Base-by-base conservation (phyloP, 331 rosid genomes). In the Malus hybrid region DNA sequence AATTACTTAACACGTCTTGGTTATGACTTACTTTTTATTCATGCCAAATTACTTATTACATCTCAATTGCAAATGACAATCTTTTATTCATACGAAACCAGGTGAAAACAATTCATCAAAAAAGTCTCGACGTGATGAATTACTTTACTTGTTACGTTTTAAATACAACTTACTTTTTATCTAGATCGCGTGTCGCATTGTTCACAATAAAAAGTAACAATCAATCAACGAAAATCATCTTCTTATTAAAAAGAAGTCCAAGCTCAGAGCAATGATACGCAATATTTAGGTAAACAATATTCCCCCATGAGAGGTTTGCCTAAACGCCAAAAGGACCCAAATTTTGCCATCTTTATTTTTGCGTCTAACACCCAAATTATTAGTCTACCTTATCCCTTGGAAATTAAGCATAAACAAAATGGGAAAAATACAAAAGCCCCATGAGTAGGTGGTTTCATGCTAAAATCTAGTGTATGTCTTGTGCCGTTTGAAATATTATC, bases 351-450 rank as follows among this genome's bases (percentile, higher is more conserved):
- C 6, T 44, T 10, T 63, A 27, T 46, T 54, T 44, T 24, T 46
- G 65, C 31, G 44, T 73, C 33, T 28, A 67, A 48, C 7, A 32
- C 62, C 27, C 3, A 44, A 61, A 46, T 31, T 57, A 59, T 73
- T 67, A 66, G 61, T 63, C 55, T 60, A 48, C 39, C 71, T 80
- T 73, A 68, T 80, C 76, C 29, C 27, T 3, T 20, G 2, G 19
- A 34, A 33, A 48, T 3, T 28, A 36, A 42, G 31, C 48, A 7
- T 39, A 42, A 29, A 42, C 69, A 56, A 56, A 48, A 24, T 5
- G 57, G 4, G 5, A 18, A 33, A 11, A 19, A 22, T 46, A 70
- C 31, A 56, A 59, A 60, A n/a, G 44, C 44, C 6, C 70, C 0
- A 77, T 32, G 29, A 61, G 61, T 48, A 22, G 55, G 76, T 70